Evolutionary conservation across 768 basidiomycete genomes (phyloP).

Genomic region (Coprinellus micaceus): DNA sequence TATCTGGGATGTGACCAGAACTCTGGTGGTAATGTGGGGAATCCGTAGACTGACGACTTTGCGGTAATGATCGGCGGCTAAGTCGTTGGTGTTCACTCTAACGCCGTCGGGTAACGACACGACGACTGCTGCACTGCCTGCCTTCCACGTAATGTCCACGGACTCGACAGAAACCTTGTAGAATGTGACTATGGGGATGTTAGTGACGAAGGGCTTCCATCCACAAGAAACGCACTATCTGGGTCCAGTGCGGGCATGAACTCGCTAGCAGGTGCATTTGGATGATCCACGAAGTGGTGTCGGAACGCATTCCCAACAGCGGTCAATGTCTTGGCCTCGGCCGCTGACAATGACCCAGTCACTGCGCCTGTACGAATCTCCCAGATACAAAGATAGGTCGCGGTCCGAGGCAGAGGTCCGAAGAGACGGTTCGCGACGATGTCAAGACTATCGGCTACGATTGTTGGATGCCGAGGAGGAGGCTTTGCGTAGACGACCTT

Average conservation of each 20-base stretch:
- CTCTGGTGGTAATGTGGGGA: conserved; percentile 45
- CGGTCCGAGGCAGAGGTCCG: conserved; percentile 79
- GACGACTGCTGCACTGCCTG: conserved; percentile 50
- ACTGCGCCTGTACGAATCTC: conserved; percentile 72
- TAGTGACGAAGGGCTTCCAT: conserved; percentile 2
- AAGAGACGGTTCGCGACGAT: conserved; percentile 84
- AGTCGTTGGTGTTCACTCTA: conserved; percentile 67
- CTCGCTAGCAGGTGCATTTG: conserved; percentile 77
- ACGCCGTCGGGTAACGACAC: conserved; percentile 58
- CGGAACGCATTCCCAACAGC: conserved; percentile 57
- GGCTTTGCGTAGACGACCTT: conserved; percentile 8
- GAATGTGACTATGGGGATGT: conserved; percentile 65
- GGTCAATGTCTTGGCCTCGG: conserved; percentile 47
- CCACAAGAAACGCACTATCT: conserved; percentile 56
- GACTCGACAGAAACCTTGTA: conserved; percentile 60
- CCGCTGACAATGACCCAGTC: conserved; percentile 52
- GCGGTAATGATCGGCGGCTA: conserved; percentile 63
- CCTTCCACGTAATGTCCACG: conserved; percentile 54
- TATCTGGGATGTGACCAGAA: conserved; percentile 43
- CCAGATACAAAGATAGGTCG: conserved; percentile 93
- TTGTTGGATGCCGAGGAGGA: conserved; percentile 19
- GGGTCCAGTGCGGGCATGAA: conserved; percentile 63
- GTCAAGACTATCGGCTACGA: conserved; percentile 62
- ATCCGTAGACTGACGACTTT: conserved; percentile 59
- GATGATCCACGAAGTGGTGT: conserved; percentile 66